Evolutionary conservation across 805 yeast genomes (phyloP).

Genomic region (Wickerhamiella azymoides): DNA sequence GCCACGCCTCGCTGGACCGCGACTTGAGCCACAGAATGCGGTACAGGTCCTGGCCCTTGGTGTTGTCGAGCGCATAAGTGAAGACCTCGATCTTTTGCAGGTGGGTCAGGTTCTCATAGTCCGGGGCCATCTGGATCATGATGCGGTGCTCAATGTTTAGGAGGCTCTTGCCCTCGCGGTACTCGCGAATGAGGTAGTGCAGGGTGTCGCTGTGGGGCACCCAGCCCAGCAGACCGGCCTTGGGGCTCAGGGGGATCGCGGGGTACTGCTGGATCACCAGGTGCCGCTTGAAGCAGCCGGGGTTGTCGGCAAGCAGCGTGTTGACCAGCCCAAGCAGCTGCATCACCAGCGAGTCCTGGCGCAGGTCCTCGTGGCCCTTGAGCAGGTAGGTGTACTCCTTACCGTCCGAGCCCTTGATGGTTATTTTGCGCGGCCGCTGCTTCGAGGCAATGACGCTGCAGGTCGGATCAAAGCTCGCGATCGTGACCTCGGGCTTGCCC

Average conservation of each 20-base stretch:
- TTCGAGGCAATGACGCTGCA: constrained; percentile 83
- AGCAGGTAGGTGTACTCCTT: constrained; percentile 67
- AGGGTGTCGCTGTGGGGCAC: constrained; percentile 95
- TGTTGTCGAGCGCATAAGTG: constrained; percentile 87
- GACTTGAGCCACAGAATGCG: constrained; percentile 94
- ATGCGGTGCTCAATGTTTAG: constrained; percentile 88
- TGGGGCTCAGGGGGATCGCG: constrained; percentile 92
- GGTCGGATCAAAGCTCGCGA: constrained; percentile 64
- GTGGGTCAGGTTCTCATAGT: constrained; percentile 77
- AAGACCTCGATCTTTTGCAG: constrained; percentile 93
- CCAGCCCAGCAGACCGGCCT: constrained; percentile 94
- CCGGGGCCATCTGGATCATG: constrained; percentile 96
- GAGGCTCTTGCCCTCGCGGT: constrained; percentile 80
- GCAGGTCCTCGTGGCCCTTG: constrained; percentile 95
- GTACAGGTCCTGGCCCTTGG: constrained; percentile 91
- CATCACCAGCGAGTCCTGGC: constrained; percentile 97
- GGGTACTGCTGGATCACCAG: constrained; percentile 83
- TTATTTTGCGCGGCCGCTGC: constrained; percentile 83
- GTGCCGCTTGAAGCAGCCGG: constrained; percentile 93
- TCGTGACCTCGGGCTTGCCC: constrained; percentile 62
- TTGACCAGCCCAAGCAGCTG: constrained; percentile 93
- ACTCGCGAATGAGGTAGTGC: constrained; percentile 83
- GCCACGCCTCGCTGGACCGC: constrained; percentile 93
- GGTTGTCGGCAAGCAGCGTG: constrained; percentile 72
- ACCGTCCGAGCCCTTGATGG: constrained; percentile 80